Evolutionary conservation across 306 rosid species (phyloP).

Genomic region (Gastrolobium villosum): DNA sequence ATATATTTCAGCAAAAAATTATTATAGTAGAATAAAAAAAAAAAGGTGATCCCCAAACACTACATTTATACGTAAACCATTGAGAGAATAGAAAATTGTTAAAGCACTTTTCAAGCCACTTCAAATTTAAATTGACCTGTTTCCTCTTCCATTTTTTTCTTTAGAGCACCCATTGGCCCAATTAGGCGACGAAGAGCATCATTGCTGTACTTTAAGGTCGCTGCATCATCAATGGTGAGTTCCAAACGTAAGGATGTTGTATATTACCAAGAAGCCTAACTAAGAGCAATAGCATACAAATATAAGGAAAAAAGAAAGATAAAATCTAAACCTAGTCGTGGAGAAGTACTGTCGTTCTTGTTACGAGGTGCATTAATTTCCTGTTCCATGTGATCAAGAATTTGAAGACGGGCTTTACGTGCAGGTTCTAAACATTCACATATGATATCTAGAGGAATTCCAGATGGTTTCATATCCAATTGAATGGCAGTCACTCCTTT

Average conservation of each 20-base stretch:
- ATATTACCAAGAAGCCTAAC: constrained; percentile 31
- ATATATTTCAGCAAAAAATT: background rate
- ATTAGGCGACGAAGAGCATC: constrained; percentile 83
- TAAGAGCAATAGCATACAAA: constrained; percentile 23
- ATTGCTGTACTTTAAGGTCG: constrained; percentile 81
- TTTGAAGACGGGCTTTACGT: constrained; percentile 86
- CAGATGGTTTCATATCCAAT: constrained; percentile 97
- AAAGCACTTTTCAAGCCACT: constrained; percentile 16
- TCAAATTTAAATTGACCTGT: constrained; percentile 67
- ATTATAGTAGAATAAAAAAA: constrained; percentile 24
- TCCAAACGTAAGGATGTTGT: constrained; percentile 40
- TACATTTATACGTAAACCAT: constrained; percentile 19
- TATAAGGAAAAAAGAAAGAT: background rate
- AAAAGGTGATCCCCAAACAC: constrained; percentile 21
- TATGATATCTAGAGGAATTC: constrained; percentile 91
- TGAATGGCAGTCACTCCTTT: constrained; percentile 93
- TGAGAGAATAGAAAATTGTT: constrained; percentile 17
- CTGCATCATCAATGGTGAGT: constrained; percentile 63
- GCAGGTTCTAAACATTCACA: constrained; percentile 93
- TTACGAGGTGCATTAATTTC: constrained; percentile 79
- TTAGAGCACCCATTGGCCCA: constrained; percentile 91
- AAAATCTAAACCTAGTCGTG: constrained; percentile 72
- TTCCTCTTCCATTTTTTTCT: constrained; percentile 86
- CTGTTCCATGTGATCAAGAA: constrained; percentile 87
- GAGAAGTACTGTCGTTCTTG: constrained; percentile 65